These are phyloP conservation scores for Sporisorium reilianum DNA, from an alignment of 1,284 basidiomycete genomes.

Conservation along the genomic window DNA sequence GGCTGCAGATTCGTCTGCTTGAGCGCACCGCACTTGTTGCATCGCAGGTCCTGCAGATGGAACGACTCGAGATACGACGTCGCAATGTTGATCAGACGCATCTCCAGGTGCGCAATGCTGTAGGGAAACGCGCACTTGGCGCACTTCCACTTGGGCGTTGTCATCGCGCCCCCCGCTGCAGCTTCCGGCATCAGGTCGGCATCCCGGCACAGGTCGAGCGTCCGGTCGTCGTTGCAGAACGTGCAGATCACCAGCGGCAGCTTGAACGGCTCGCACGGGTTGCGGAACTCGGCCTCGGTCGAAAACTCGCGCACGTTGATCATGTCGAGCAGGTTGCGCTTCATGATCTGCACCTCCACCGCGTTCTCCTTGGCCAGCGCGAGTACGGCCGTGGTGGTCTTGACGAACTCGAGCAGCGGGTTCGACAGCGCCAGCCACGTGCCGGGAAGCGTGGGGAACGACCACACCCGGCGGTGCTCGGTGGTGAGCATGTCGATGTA, in stretches of 20 bases:
- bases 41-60: slow-evolving; percentile 84
- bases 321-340: slow-evolving; percentile 89
- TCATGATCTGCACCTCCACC: slow-evolving; percentile 88
- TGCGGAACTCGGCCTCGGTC: slow-evolving; percentile 73
- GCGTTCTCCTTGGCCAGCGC: slow-evolving; percentile 77
- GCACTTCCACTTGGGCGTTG: slow-evolving; percentile 66
- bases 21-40: slow-evolving; percentile 87
- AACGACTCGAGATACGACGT: slow-evolving; percentile 80
- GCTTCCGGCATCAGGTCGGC: slow-evolving; percentile 78
- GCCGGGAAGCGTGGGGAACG: slow-evolving; percentile 89
- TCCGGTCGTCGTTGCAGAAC: slow-evolving; percentile 87
- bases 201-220: slow-evolving; percentile 96
- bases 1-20: slow-evolving; percentile 86
- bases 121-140: slow-evolving; percentile 84
- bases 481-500: slow-evolving; percentile 62
- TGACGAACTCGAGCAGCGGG: slow-evolving; percentile 87
- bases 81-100: slow-evolving; percentile 83
- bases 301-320: slow-evolving; percentile 86
- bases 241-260: slow-evolving; percentile 89
- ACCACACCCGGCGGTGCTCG: slow-evolving; percentile 71
- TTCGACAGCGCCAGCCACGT: slow-evolving; percentile 81
- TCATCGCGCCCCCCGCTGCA: slow-evolving; percentile 31
- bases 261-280: slow-evolving; percentile 92
- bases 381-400: slow-evolving; percentile 86
- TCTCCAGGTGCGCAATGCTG: slow-evolving; percentile 86